Conservation (phyloP, 805 yeast genomes). For the Candida maris region DNA sequence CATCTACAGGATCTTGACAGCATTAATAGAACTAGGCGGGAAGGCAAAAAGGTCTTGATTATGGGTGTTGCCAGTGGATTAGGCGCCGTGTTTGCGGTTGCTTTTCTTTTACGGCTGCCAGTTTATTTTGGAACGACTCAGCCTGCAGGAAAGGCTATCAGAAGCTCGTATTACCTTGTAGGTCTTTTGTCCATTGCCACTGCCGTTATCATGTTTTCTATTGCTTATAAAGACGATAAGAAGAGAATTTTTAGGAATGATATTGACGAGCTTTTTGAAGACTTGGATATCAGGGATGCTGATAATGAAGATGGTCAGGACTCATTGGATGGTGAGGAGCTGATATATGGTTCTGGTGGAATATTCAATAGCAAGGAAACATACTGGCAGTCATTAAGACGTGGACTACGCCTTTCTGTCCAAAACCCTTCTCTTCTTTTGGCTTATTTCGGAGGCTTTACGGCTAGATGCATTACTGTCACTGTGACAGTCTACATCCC, state of each 20-base stretch:
- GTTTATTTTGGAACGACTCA: slow-evolving; percentile 38
- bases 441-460: slow-evolving; percentile 59
- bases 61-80: slow-evolving; percentile 61
- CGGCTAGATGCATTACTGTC: slow-evolving; percentile 62
- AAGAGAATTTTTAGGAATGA: slow-evolving; percentile 28
- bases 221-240: slow-evolving; percentile 44
- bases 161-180: slow-evolving; percentile 46
- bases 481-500: slow-evolving; percentile 60
- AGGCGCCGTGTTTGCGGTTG: slow-evolving; percentile 65
- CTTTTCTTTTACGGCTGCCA: slow-evolving; percentile 54
- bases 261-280: slow-evolving; percentile 32
- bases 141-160: slow-evolving; percentile 43
- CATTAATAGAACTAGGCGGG: slow-evolving; percentile 29
- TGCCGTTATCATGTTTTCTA: slow-evolving; percentile 37
- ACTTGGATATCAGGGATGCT: slow-evolving; percentile 26
- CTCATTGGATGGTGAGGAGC: slow-evolving; percentile 10
- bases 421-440: slow-evolving; percentile 45
- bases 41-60: slow-evolving; percentile 57
- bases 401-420: slow-evolving; percentile 47
- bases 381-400: slow-evolving; percentile 40
- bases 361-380: slow-evolving; percentile 14
- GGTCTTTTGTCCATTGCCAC: slow-evolving; percentile 39
- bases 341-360: slow-evolving; percentile 11
- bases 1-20: slow-evolving; percentile 17
- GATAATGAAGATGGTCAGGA: slow-evolving; percentile 19